Conservation (phyloP, 2,329 filamentous ascomycete species). For the Nothopassalora personata region DNA sequence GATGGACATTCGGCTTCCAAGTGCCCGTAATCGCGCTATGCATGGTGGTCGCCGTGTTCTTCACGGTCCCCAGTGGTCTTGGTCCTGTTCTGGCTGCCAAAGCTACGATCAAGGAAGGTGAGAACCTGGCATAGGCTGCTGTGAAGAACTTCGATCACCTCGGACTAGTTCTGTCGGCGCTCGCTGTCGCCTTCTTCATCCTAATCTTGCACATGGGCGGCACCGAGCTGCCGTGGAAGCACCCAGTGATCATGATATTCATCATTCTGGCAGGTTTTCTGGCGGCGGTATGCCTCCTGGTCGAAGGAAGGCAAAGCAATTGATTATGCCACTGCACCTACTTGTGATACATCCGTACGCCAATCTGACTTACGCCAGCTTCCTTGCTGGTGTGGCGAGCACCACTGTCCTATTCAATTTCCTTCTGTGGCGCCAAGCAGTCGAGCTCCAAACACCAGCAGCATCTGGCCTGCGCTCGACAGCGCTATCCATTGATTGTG, state of each 20-base stretch:
- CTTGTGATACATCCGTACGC: conserved; percentile 52
- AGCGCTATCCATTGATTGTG: conserved; percentile 42
- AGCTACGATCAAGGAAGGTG: conserved; percentile 32
- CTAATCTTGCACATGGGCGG: conserved; percentile 38
- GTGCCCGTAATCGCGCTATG: conserved; percentile 46
- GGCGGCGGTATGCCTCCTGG: conserved; percentile 33
- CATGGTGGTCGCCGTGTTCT: conserved; percentile 38
- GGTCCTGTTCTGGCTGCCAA: conserved; percentile 42
- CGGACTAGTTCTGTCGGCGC: conserved; percentile 45
- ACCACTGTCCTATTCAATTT: conserved; percentile 50
- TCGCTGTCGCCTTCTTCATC: conserved; percentile 39
- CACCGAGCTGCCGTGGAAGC: conserved; percentile 42
- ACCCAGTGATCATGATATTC: conserved; percentile 38
- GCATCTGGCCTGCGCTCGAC: conserved; percentile 43
- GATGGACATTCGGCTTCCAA: conserved; percentile 60
- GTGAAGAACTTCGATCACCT: conserved; percentile 47
- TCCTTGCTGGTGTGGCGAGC: conserved; percentile 56
- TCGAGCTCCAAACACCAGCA: conserved; percentile 3
- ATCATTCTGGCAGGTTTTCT: conserved; percentile 36
- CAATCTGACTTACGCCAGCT: conserved; percentile 53
- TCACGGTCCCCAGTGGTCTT: conserved; percentile 42
- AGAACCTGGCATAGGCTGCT: conserved; percentile 34
- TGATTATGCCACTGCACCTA: conserved; percentile 45
- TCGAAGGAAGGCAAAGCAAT: conserved; percentile 39
- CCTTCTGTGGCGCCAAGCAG: conserved; percentile 6